Evolutionary conservation across 305 asterid species (phyloP).

Genomic region (Lippia alba): DNA sequence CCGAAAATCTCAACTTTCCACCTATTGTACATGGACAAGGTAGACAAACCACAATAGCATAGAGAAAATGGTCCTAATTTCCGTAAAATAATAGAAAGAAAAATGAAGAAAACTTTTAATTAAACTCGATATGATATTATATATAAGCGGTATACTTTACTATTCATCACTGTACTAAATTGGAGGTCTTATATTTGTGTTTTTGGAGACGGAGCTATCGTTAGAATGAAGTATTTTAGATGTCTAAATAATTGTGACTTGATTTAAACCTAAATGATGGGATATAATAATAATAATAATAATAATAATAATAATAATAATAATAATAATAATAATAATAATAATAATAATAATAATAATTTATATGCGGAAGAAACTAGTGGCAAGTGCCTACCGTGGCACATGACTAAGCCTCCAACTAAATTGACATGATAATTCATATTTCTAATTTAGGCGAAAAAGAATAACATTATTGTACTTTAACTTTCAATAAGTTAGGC

Average conservation of each 20-base stretch:
- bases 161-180: not conserved
- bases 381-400: not conserved
- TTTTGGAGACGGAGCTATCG: too few relatives aligned
- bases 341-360: too few relatives aligned
- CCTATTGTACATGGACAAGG: constrained; percentile 3
- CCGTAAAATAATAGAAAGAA: not conserved
- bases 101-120: constrained; percentile 25
- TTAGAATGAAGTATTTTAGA: too few relatives aligned
- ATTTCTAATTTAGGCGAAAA: not conserved
- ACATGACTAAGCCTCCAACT: constrained; percentile 36
- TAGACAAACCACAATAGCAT: not conserved
- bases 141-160: not conserved
- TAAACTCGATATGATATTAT: constrained; percentile 1
- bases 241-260: too few relatives aligned
- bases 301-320: too few relatives aligned
- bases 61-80: not conserved
- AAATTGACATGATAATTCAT: constrained; percentile 19
- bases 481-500: not conserved
- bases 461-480: not conserved
- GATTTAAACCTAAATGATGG: too few relatives aligned
- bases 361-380: too few relatives aligned
- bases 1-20: not conserved
- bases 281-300: too few relatives aligned
- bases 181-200: not conserved
- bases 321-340: too few relatives aligned